Evolutionary conservation across 2,329 filamentous ascomycete genomes (phyloP), one percentile per base, ranked within the genome.

Genomic region (Fusarium avenaceum): DNA sequence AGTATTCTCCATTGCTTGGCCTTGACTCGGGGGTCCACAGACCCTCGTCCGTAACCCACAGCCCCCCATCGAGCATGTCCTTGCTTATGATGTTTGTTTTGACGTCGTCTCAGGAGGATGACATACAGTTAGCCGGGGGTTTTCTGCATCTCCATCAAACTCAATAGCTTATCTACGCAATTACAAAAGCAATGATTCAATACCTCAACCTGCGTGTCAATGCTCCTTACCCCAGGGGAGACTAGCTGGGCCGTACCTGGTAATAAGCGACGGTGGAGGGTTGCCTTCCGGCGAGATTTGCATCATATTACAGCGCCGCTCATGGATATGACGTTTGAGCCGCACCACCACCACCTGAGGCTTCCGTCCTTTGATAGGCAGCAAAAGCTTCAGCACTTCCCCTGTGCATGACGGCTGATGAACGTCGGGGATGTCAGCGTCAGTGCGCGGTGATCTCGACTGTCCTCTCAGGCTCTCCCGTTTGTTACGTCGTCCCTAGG

Each of bases 311-410:
- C 60, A 63, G 48, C 50, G 52, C 57, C 47, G 44, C 54, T 5
- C 28, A 26, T 20, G 40, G 56, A 55, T 62, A 72, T 73, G 70
- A 72, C 70, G 70, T 72, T 67, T 65, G 44, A 64, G 60, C 58
- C 50, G 60, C 44, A 65, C 65, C 65, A 69, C 48, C 49, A 63
- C 50, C 50, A 46, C 32, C 53, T 44, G 58, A 30, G 44, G 13
- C 24, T 43, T 52, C 26, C 40, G 17, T 53, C 35, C 33, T 40
- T 54, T 22, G 17, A 33, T 38, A 57, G 48, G 62, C 44, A 58
- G 58, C 48, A 22, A 22, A 55, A 47, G 22, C 55, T 67, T 57
- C 40, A 55, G 39, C 50, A 30, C 46, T 64, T 32, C 48, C 24
- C 53, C 19, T 53, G 43, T 49, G 39, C 43, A 64, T 72, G 65